Evolutionary conservation across 192 early-diverging fungal genomes (phyloP).

Genomic region (Rhizophagus prolifer): DNA sequence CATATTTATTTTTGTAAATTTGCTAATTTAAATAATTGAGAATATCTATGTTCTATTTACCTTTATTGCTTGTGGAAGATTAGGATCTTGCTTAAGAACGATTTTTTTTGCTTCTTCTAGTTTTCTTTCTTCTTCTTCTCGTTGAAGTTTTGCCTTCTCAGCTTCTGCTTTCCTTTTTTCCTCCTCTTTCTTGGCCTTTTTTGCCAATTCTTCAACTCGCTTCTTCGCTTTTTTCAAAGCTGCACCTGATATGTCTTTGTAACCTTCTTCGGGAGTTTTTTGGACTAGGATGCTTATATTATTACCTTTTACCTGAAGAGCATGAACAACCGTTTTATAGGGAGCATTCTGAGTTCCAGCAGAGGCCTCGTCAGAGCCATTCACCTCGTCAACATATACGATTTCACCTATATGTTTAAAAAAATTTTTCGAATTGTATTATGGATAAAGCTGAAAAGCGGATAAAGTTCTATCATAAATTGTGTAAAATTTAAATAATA

Average conservation of each 20-base stretch:
- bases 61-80: conserved; percentile 71
- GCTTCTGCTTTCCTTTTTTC: conserved; percentile 73
- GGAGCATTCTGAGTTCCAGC: conserved; percentile 72
- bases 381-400: conserved; percentile 77
- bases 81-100: conserved; percentile 67
- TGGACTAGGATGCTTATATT: conserved; percentile 62
- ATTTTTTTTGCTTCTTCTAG: conserved; percentile 87
- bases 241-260: conserved; percentile 75
- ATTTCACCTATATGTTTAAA: not conserved
- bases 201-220: conserved; percentile 57
- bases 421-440: not conserved
- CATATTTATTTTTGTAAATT: not conserved
- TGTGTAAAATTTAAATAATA: too few relatives aligned
- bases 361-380: conserved; percentile 81
- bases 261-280: conserved; percentile 74
- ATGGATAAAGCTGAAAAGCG: not conserved
- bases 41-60: conserved; percentile 34
- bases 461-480: too few relatives aligned
- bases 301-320: conserved; percentile 59
- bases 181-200: conserved; percentile 80
- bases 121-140: conserved; percentile 72
- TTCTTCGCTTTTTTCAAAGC: conserved; percentile 92
- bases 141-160: conserved; percentile 64
- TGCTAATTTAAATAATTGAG: not conserved
- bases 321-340: conserved; percentile 73